These are phyloP conservation scores for Quercus lobata DNA, from an alignment of 331 rosid species.

Conservation along the genomic window DNA sequence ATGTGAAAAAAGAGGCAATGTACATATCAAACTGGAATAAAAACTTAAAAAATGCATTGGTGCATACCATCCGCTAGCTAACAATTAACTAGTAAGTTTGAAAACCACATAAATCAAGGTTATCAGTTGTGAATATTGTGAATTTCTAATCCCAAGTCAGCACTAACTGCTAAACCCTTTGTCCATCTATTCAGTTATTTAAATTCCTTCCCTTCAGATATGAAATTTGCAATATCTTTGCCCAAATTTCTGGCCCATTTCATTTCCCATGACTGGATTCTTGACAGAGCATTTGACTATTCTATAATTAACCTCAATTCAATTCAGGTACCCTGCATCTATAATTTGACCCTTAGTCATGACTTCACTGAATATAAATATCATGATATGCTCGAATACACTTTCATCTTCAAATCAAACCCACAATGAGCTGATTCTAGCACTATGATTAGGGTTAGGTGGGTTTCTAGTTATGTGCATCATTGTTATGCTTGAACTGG, in stretches of 20 bases:
- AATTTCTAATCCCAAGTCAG: not conserved
- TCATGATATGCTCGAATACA: not conserved
- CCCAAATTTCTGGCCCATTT: not conserved
- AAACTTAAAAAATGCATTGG: not conserved
- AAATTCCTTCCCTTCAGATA: not conserved
- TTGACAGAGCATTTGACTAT: not conserved
- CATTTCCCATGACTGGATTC: not conserved
- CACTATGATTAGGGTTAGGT: not conserved
- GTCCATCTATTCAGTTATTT: not conserved
- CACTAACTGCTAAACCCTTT: not conserved
- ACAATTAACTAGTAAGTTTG: not conserved
- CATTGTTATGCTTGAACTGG: not conserved
- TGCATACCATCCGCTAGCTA: not conserved
- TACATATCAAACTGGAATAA: not conserved
- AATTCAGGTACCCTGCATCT: not conserved
- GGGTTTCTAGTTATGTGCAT: not conserved
- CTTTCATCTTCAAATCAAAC: not conserved
- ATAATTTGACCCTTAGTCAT: not conserved
- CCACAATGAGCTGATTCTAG: not conserved
- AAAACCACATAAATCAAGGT: not conserved
- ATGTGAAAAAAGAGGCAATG: not conserved
- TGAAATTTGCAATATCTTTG: not conserved
- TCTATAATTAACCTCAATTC: not conserved
- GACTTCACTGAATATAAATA: not conserved
- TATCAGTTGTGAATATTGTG: not conserved